phyloP scores from a whole-genome alignment of 257 asterid genomes.

The Scutellaria minor region DNA sequence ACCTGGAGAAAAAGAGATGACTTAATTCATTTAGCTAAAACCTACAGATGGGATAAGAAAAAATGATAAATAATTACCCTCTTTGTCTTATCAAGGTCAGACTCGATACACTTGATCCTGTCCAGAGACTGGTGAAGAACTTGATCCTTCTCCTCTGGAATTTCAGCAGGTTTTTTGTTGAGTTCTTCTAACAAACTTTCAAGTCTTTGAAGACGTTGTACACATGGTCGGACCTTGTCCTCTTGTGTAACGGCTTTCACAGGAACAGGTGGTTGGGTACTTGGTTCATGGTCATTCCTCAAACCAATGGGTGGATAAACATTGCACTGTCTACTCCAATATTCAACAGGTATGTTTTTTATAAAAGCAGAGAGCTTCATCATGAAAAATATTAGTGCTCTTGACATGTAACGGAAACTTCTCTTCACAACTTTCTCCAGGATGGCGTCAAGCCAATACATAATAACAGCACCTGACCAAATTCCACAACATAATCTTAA shows the following conservation, averaged over 20 bases:
- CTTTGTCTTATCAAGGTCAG: slow-evolving; percentile 86
- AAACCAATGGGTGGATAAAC: slow-evolving; percentile 46
- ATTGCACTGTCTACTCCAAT: slow-evolving; percentile 59
- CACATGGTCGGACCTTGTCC: slow-evolving; percentile 61
- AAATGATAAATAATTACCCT: slow-evolving; percentile 52
- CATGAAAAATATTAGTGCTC: slow-evolving; percentile 50
- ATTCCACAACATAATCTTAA: slow-evolving; percentile 22
- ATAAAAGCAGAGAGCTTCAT: slow-evolving; percentile 45
- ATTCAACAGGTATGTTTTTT: slow-evolving; percentile 50
- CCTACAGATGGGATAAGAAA: slow-evolving; percentile 18
- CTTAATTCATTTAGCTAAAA: slow-evolving; percentile 23
- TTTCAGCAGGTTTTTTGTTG: slow-evolving; percentile 72
- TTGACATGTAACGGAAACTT: slow-evolving; percentile 53
- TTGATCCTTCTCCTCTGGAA: slow-evolving; percentile 86
- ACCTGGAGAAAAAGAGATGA: slow-evolving; percentile 50
- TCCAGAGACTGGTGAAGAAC: slow-evolving; percentile 81
- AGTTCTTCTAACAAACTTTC: slow-evolving; percentile 80
- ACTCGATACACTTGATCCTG: slow-evolving; percentile 83
- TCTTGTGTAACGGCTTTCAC: slow-evolving; percentile 43
- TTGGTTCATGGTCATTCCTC: slow-evolving; percentile 46
- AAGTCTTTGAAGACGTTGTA: slow-evolving; percentile 75
- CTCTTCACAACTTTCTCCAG: slow-evolving; percentile 63
- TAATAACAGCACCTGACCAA: slow-evolving; percentile 52
- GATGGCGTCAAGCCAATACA: slow-evolving; percentile 48
- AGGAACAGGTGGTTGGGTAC: slow-evolving; percentile 31